These are phyloP conservation scores for Cyathus striatus DNA, from an alignment of 768 basidiomycete genomes.

Conservation along the genomic window DNA sequence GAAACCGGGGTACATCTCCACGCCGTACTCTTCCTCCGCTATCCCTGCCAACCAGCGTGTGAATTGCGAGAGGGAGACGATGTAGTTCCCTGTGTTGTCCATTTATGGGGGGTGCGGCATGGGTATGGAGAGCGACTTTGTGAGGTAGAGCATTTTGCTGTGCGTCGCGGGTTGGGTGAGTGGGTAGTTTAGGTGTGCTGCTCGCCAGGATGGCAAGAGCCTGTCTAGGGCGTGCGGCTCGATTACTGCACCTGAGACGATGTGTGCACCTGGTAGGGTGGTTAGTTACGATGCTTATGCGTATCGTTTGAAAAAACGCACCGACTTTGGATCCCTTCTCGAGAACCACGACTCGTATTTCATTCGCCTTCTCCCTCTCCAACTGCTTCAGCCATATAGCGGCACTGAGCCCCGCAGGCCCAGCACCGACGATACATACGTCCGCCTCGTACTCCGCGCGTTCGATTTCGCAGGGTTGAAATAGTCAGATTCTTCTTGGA, in stretches of 20 bases:
- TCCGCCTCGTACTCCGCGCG: constrained; percentile 90
- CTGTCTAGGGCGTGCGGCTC: constrained; percentile 88
- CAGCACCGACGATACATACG: constrained; percentile 96
- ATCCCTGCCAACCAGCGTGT: constrained; percentile 85
- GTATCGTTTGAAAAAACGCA: too few species aligned
- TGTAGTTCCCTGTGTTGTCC: constrained; percentile 90
- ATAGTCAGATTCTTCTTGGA: too few species aligned
- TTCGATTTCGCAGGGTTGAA: constrained; percentile 64
- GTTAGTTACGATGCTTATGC: constrained; percentile 91
- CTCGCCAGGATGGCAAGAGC: constrained; percentile 86
- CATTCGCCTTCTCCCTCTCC: too few species aligned
- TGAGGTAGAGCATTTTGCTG: constrained; percentile 82
- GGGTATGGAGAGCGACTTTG: too few species aligned
- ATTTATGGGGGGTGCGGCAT: constrained; percentile 97
- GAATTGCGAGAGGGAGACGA: constrained; percentile 83
- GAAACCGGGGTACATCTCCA: constrained; percentile 96
- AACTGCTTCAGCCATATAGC: too few species aligned
- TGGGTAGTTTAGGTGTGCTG: constrained; percentile 58
- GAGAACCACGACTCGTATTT: too few species aligned
- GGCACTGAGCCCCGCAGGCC: too few species aligned
- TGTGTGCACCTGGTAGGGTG: constrained; percentile 69
- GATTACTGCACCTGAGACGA: too few species aligned
- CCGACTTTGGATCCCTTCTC: too few species aligned
- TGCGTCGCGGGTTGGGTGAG: constrained; percentile 74
- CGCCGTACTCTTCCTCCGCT: constrained; percentile 75